A percentile compares a stretch with the other conserved stretches of the same genome.
These are phyloP conservation scores for Puccinia horiana DNA, from an alignment of 1,284 basidiomycete species.

Conservation along the genomic window DNA sequence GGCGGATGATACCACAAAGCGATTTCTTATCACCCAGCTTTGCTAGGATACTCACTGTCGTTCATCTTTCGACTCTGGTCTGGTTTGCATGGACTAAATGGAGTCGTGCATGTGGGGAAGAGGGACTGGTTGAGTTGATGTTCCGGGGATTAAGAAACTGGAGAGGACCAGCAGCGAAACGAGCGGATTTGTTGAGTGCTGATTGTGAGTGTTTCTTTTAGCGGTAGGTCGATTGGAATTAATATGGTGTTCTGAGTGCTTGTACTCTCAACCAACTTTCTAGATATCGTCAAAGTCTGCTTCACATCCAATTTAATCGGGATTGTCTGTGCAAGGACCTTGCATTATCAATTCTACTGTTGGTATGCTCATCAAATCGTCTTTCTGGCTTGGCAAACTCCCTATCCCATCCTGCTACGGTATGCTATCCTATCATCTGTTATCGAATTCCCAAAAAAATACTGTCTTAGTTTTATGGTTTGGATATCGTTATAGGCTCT, in stretches of 20 bases:
- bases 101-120: conserved; percentile 66
- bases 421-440: conserved; percentile 60
- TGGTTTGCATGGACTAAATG: conserved; percentile 69
- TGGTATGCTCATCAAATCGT: conserved; percentile 97
- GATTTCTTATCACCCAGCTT: conserved; percentile 71
- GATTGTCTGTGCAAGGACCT: conserved; percentile 84
- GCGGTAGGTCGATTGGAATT: neutral
- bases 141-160: conserved; percentile 66
- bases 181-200: neutral
- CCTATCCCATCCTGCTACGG: conserved; percentile 68
- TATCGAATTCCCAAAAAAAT: too few relatives aligned
- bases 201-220: conserved; percentile 13
- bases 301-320: conserved; percentile 92
- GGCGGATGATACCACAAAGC: conserved; percentile 79
- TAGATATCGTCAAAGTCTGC: conserved; percentile 77
- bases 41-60: conserved; percentile 68
- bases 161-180: conserved; percentile 48
- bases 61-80: conserved; percentile 68
- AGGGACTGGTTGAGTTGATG: conserved; percentile 67
- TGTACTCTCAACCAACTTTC: neutral
- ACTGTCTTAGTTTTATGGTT: too few relatives aligned
- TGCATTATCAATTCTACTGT: conserved; percentile 98
- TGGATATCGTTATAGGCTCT: conserved; percentile 63
- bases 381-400: conserved; percentile 74
- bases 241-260: neutral